Base-by-base conservation (phyloP, 2,329 filamentous ascomycete genomes). In the Chaetomiaceae sp. region DNA sequence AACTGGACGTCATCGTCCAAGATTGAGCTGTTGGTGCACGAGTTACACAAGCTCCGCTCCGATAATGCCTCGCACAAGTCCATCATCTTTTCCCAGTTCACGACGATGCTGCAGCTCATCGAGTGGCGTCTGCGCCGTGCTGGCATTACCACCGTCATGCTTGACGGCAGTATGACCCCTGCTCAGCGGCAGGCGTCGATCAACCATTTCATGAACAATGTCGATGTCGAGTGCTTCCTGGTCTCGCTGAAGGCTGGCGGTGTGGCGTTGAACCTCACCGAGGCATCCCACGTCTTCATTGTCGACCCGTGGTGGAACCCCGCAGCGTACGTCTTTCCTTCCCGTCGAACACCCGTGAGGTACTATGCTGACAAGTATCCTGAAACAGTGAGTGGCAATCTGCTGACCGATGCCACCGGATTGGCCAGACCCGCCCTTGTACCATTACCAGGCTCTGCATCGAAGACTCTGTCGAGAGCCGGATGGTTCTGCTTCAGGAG, bases 261-360 rank as follows among this genome's bases (percentile, higher is more conserved):
- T 66, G 94, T 99, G 0, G 94, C 94, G 1, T 75, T 99, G 58
- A 99, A 99, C 65, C 73, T 99, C 55, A 97, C 92, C 0, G 94
- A 99, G 69, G 94, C 94, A 0, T 95, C 89, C 2, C 80, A 89
- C 44, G 94, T 99, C 9, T 97, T 96, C 69, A 96, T 97, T 56
- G 85, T 97, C 54, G 94, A 99, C 65, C 94, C 94, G 77, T 97
- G 94, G 94, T 99, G 94, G 94, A 97, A 97, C 62, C 94, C 94
- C n/a, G 91, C 91, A n/a, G 92, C 92, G 0, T 62, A 59, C 18
- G 61, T 58, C 14, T 38, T n/a, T 16, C 32, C 23, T 21, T 27
- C 18, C 23, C 20, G 4, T 38, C 18, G n/a, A 14, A 14, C 18
- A 10, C 8, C 20, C n/a, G 13, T 2, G 14, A 20, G 21, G 5